These are phyloP conservation scores for Myriosclerotinia curreyana DNA, from an alignment of 2,329 filamentous ascomycete species.

Conservation along the genomic window DNA sequence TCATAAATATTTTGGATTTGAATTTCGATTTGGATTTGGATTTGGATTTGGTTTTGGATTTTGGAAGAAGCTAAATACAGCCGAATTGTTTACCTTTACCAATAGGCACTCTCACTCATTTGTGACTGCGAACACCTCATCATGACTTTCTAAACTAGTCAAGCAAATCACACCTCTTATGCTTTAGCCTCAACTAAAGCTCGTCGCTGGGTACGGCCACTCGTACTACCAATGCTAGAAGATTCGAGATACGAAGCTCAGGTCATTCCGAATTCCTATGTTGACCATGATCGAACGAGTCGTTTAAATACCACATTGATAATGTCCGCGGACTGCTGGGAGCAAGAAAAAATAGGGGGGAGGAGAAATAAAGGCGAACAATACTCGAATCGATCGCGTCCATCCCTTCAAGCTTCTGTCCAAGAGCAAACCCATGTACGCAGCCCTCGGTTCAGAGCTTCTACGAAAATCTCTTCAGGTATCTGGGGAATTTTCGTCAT, in stretches of 20 bases:
- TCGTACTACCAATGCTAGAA: slow-evolving; percentile 33
- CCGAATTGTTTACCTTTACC: background rate
- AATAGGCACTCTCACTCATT: slow-evolving; percentile 7
- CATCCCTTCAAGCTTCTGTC: background rate
- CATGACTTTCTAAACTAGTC: slow-evolving; percentile 33
- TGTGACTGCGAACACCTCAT: slow-evolving; percentile 27
- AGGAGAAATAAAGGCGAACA: background rate
- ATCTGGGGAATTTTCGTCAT: slow-evolving; percentile 30
- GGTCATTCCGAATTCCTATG: slow-evolving; percentile 29
- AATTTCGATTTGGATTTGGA: background rate
- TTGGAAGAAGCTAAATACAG: background rate
- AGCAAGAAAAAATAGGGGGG: slow-evolving; percentile 20
- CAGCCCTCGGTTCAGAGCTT: background rate
- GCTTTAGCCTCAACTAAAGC: slow-evolving; percentile 26
- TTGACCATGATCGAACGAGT: slow-evolving; percentile 30
- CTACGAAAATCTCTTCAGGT: slow-evolving; percentile 18
- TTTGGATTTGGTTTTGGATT: background rate
- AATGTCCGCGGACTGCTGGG: slow-evolving; percentile 30
- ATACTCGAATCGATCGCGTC: background rate
- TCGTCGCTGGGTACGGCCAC: slow-evolving; percentile 31
- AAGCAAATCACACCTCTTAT: slow-evolving; percentile 25
- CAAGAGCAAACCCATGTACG: background rate
- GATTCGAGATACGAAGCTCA: slow-evolving; percentile 28
- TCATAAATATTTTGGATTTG: background rate
- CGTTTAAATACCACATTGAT: slow-evolving; percentile 26